These are phyloP conservation scores for Phytophthora brassicae DNA, from an alignment of 352 stramenopile species.

Conservation along the genomic window DNA sequence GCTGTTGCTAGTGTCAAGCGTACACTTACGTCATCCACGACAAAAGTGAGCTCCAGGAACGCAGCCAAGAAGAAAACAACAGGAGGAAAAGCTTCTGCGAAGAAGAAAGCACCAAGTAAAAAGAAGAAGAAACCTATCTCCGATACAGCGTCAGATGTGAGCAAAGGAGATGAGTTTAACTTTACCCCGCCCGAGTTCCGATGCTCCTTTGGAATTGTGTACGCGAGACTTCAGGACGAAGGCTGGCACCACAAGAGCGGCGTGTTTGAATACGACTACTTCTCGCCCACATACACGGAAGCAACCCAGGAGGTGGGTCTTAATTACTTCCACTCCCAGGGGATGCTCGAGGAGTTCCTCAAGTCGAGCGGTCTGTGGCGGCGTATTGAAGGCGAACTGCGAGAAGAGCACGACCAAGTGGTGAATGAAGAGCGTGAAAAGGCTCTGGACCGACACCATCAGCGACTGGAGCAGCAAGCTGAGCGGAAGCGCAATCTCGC, in stretches of 20 bases:
- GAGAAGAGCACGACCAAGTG: constrained; percentile 47
- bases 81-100: constrained; percentile 25
- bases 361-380: constrained; percentile 61
- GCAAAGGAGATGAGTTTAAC: constrained; percentile 36
- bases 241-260: constrained; percentile 64
- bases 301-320: constrained; percentile 49
- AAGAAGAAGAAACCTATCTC: constrained; percentile 26
- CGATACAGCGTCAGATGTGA: constrained; percentile 9
- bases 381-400: constrained; percentile 56
- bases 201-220: constrained; percentile 71
- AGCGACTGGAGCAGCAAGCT: constrained; percentile 38
- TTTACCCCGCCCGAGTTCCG: constrained; percentile 65
- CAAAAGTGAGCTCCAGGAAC: constrained; percentile 18
- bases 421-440: constrained; percentile 59
- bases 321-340: constrained; percentile 71
- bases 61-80: constrained; percentile 33
- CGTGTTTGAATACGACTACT: constrained; percentile 84
- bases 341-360: constrained; percentile 59
- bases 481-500: constrained; percentile 26
- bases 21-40: constrained; percentile 28
- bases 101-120: constrained; percentile 35
- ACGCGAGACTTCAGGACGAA: constrained; percentile 53
- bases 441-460: constrained; percentile 42
- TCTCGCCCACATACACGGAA: constrained; percentile 63
- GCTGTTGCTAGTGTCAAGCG: constrained; percentile 26